Evolutionary conservation across 495 filamentous ascomycete species (phyloP), one percentile per base, ranked within the genome.

Genomic region (Penicillium malachiteum): DNA sequence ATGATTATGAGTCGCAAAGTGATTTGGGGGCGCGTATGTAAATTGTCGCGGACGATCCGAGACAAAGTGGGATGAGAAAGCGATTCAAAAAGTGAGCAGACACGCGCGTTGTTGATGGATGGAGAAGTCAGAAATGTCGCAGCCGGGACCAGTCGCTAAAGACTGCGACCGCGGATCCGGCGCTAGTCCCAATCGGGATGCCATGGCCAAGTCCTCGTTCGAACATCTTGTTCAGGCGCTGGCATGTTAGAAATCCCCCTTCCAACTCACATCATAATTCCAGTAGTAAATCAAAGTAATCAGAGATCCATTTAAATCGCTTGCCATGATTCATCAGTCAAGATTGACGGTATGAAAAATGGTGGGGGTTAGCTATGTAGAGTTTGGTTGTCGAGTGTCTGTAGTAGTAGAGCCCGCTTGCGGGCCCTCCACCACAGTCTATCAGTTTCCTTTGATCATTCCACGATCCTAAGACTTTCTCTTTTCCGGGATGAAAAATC

Each of bases 31-130:
- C 63, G 69, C 66, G 68, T 63, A 52, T 55, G 56, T 57, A 13
- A 37, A 34, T 40, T 40, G 21, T 62, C 50, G 54, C 52, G 63
- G 49, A 54, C 39, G 62, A 67, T 66, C 47, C 48, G 39, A 54
- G 38, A 61, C 40, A 61, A 67, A 64, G 58, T 67, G 67, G 65
- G 73, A 71, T 64, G 73, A 60, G 67, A 53, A 62, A 57, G 57
- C 52, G 68, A 72, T 70, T 65, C 50, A 62, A 66, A 26, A 64
- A 64, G 45, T 64, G 50, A 51, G 50, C 8, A 66, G 60, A 63
- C 64, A 72, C 72, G 71, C 73, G 73, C 69, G 71, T 75, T 76
- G 75, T 76, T 76, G 74, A 75, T 77, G 74, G 74, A 71, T 74
- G 74, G 71, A 75, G 74, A 72, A 74, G 72, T 71, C 59, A 72